phyloP scores from a whole-genome alignment of 2,329 filamentous ascomycete species.

The Botrytis fragariae region DNA sequence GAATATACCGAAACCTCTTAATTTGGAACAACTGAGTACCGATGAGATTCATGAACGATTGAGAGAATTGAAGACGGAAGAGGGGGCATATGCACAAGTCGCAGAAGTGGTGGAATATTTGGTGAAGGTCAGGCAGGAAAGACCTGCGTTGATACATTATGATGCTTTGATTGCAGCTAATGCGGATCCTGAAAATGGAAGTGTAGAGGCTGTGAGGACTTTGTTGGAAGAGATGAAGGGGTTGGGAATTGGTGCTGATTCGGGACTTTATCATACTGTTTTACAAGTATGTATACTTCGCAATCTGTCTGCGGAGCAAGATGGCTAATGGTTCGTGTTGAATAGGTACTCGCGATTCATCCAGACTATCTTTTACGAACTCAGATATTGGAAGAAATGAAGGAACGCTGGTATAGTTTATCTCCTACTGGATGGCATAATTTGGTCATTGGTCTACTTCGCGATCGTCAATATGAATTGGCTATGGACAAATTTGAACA shows the following conservation, averaged over 20 bases:
- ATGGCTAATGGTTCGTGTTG: neutral
- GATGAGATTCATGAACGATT: conserved; percentile 49
- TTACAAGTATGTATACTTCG: conserved; percentile 53
- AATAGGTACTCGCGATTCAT: conserved; percentile 71
- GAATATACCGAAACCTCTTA: neutral
- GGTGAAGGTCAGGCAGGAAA: conserved; percentile 53
- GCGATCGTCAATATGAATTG: conserved; percentile 80
- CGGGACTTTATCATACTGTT: conserved; percentile 66
- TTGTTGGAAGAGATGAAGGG: conserved; percentile 72
- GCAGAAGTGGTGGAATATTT: conserved; percentile 55
- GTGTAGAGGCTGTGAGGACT: conserved; percentile 57
- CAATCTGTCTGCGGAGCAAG: neutral
- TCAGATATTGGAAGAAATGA: conserved; percentile 71
- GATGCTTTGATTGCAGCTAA: conserved; percentile 74
- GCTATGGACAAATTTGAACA: conserved; percentile 68
- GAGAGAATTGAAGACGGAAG: conserved; percentile 41
- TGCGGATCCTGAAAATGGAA: conserved; percentile 60
- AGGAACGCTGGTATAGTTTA: conserved; percentile 66
- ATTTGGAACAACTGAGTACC: neutral
- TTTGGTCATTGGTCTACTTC: conserved; percentile 70
- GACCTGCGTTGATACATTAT: conserved; percentile 62
- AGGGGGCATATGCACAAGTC: conserved; percentile 42
- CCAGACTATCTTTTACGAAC: conserved; percentile 78
- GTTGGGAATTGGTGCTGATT: conserved; percentile 60
- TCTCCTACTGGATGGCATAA: conserved; percentile 62